phyloP scores from a whole-genome alignment of 805 yeast species.

The Cyberlindnera bimundalis region DNA sequence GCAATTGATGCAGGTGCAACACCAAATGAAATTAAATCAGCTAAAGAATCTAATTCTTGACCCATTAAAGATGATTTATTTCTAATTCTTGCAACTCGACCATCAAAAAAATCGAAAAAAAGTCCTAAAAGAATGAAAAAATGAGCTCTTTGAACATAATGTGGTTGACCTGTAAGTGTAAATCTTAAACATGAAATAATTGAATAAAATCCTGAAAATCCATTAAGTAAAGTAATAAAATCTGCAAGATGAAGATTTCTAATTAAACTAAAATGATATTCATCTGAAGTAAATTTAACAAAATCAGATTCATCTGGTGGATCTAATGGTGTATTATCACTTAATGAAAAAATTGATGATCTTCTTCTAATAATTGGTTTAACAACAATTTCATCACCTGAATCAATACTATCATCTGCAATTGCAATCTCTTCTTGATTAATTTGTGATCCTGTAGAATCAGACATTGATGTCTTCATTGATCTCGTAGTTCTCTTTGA shows the following conservation, averaged over 20 bases:
- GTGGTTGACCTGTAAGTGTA: constrained; percentile 63
- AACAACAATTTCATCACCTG: constrained; percentile 19
- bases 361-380: constrained; percentile 35
- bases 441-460: not conserved
- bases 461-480: constrained; percentile 5
- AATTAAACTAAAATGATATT: constrained; percentile 80
- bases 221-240: constrained; percentile 89
- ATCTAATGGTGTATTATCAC: constrained; percentile 48
- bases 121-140: constrained; percentile 86
- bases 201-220: constrained; percentile 90
- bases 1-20: constrained; percentile 95
- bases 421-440: constrained; percentile 13
- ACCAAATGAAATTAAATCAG: constrained; percentile 92
- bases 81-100: constrained; percentile 93
- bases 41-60: constrained; percentile 94
- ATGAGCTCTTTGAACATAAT: constrained; percentile 83
- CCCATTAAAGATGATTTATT: constrained; percentile 92
- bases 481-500: constrained; percentile 24
- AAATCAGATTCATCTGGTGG: constrained; percentile 78
- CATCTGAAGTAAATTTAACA: constrained; percentile 74
- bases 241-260: constrained; percentile 93
- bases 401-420: constrained; percentile 20
- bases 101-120: constrained; percentile 95
- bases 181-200: constrained; percentile 82
- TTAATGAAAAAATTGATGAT: constrained; percentile 48